Evolutionary conservation across 75 land plant genomes (phyloP).

Genomic region (Pinus taeda): DNA sequence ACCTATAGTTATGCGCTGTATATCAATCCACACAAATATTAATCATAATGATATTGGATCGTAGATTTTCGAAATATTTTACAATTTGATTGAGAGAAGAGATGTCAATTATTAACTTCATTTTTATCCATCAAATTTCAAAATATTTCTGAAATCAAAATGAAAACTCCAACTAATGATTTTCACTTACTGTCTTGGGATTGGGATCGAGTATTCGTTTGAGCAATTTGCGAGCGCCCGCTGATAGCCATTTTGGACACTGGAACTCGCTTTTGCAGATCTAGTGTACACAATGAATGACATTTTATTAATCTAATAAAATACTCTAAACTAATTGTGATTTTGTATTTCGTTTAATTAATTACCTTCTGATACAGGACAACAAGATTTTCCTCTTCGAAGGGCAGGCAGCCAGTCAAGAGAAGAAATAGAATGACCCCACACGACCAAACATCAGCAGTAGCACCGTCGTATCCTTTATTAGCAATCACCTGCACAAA

Average conservation of each 20-base stretch:
- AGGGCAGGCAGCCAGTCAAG: conserved; percentile 64
- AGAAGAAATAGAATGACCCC: conserved; percentile 67
- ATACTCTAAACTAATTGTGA: too few relatives aligned
- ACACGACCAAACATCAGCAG: conserved; percentile 64
- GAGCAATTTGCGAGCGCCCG: conserved; percentile 64
- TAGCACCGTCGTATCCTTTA: conserved; percentile 71
- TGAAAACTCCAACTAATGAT: too few relatives aligned
- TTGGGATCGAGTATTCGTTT: conserved; percentile 76
- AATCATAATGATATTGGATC: too few relatives aligned
- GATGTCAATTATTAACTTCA: too few relatives aligned
- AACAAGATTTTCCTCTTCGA: too few relatives aligned
- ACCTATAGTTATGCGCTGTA: conserved; percentile 49
- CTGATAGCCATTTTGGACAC: conserved; percentile 78
- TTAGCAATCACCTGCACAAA: conserved; percentile 31
- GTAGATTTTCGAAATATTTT: too few relatives aligned
- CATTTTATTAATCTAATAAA: too few relatives aligned
- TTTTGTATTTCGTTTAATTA: background rate
- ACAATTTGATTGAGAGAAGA: too few relatives aligned
- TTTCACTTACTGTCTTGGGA: conserved; percentile 34
- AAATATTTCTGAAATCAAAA: too few relatives aligned
- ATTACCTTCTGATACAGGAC: too few relatives aligned
- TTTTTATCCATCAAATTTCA: too few relatives aligned
- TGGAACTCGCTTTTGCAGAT: conserved; percentile 63
- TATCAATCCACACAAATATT: background rate
- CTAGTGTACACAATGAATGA: conserved; percentile 23